Conservation (phyloP, 2,329 filamentous ascomycete species). For the Chaetomiaceae sp. region DNA sequence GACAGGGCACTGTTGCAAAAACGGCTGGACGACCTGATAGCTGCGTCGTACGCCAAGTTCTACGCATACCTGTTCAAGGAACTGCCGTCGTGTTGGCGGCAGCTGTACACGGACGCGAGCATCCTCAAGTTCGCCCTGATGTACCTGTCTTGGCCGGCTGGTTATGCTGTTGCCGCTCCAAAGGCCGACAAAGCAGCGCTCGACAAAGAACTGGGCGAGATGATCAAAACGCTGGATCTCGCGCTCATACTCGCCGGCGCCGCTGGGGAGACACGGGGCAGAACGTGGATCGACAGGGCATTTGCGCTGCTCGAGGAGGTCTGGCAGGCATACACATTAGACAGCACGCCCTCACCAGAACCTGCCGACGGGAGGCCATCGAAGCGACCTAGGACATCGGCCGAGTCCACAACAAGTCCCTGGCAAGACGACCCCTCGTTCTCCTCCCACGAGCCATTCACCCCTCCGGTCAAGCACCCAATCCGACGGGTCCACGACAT, state of each 20-base stretch:
- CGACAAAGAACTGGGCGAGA: slow-evolving; percentile 42
- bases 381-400: background rate
- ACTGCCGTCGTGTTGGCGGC: slow-evolving; percentile 64
- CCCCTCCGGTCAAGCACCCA: slow-evolving; percentile 39
- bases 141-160: slow-evolving; percentile 14
- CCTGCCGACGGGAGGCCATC: background rate
- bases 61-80: slow-evolving; percentile 65
- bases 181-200: background rate
- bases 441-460: slow-evolving; percentile 37
- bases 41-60: slow-evolving; percentile 60
- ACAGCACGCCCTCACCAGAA: background rate
- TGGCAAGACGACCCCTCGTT: slow-evolving; percentile 28
- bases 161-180: no score
- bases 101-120: slow-evolving; percentile 66
- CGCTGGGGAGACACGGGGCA: slow-evolving; percentile 47
- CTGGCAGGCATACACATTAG: slow-evolving; percentile 17
- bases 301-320: slow-evolving; percentile 40
- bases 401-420: slow-evolving; percentile 14
- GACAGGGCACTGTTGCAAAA: slow-evolving; percentile 30
- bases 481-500: slow-evolving; percentile 42
- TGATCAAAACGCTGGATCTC: slow-evolving; percentile 67
- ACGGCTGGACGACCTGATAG: slow-evolving; percentile 53
- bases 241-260: slow-evolving; percentile 72
- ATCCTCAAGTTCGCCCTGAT: slow-evolving; percentile 55
- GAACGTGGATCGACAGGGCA: slow-evolving; percentile 47